phyloP scores from a whole-genome alignment of 768 basidiomycete genomes.

The Suillus subaureus region DNA sequence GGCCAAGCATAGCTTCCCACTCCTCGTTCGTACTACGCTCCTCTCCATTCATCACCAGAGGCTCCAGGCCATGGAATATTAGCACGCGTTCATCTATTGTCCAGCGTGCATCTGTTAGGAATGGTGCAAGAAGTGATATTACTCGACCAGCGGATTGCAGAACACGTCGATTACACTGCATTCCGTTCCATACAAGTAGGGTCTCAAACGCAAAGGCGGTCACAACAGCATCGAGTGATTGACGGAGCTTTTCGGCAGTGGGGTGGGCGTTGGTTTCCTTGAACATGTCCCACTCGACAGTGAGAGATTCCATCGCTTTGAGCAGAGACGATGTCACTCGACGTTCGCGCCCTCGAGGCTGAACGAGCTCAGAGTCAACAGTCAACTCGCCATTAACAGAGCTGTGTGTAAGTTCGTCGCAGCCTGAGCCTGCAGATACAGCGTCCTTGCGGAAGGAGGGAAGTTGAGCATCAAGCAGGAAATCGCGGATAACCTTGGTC shows the following conservation, averaged over 20 bases:
- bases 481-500: slow-evolving; percentile 67
- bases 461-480: slow-evolving; percentile 64
- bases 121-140: slow-evolving; percentile 43
- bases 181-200: slow-evolving; percentile 65
- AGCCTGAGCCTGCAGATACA: neutral
- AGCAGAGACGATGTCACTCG: slow-evolving; percentile 63
- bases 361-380: slow-evolving; percentile 36
- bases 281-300: slow-evolving; percentile 49
- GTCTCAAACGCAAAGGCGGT: slow-evolving; percentile 71
- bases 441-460: slow-evolving; percentile 40
- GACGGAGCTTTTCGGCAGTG: slow-evolving; percentile 65
- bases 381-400: neutral
- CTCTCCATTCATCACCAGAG: slow-evolving; percentile 51
- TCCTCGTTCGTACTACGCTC: slow-evolving; percentile 25
- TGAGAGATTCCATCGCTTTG: slow-evolving; percentile 58
- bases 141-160: slow-evolving; percentile 65
- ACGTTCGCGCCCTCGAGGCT: slow-evolving; percentile 60
- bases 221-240: slow-evolving; percentile 69
- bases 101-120: slow-evolving; percentile 49
- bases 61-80: slow-evolving; percentile 67
- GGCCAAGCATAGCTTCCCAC: slow-evolving; percentile 52
- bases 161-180: slow-evolving; percentile 57
- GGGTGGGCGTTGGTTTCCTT: slow-evolving; percentile 37
- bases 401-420: neutral
- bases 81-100: slow-evolving; percentile 61